phyloP scores from a whole-genome alignment of 257 asterid genomes.

The Solanum lycopersicoides region DNA sequence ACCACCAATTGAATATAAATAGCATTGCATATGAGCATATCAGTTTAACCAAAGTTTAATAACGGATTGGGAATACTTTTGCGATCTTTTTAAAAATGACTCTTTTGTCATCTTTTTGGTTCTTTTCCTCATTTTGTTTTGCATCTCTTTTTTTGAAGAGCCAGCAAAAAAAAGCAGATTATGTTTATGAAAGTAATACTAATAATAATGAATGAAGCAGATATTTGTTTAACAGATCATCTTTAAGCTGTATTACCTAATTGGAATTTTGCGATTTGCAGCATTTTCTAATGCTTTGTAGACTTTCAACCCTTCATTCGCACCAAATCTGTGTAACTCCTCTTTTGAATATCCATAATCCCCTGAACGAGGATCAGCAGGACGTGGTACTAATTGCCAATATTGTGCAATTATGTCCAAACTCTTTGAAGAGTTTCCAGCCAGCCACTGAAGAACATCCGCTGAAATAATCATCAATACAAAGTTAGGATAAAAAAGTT shows the following conservation, averaged over 20 bases:
- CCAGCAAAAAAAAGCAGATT: not conserved
- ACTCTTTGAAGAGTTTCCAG: slow-evolving; percentile 65
- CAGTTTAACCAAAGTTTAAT: not conserved
- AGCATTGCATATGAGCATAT: not conserved
- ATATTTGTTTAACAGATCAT: not conserved
- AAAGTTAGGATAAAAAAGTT: not conserved
- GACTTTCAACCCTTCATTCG: slow-evolving; percentile 53
- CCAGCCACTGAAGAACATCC: slow-evolving; percentile 84
- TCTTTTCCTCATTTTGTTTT: not conserved
- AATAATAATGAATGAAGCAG: not conserved
- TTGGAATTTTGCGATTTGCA: slow-evolving; percentile 48
- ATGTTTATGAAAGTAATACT: not conserved
- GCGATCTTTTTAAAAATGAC: not conserved
- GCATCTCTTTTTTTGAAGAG: not conserved
- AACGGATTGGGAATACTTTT: not conserved
- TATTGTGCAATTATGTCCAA: slow-evolving; percentile 81
- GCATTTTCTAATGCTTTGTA: slow-evolving; percentile 49
- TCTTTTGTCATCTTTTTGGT: not conserved
- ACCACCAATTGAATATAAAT: not conserved
- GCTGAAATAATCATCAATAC: slow-evolving; percentile 27
- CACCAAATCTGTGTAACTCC: slow-evolving; percentile 67
- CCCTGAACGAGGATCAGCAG: slow-evolving; percentile 66
- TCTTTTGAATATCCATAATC: slow-evolving; percentile 72
- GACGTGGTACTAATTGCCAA: slow-evolving; percentile 66
- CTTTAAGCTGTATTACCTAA: slow-evolving; percentile 30